Base-by-base conservation (phyloP, 108 stramenopile species). In the Cylindrotheca closterium region DNA sequence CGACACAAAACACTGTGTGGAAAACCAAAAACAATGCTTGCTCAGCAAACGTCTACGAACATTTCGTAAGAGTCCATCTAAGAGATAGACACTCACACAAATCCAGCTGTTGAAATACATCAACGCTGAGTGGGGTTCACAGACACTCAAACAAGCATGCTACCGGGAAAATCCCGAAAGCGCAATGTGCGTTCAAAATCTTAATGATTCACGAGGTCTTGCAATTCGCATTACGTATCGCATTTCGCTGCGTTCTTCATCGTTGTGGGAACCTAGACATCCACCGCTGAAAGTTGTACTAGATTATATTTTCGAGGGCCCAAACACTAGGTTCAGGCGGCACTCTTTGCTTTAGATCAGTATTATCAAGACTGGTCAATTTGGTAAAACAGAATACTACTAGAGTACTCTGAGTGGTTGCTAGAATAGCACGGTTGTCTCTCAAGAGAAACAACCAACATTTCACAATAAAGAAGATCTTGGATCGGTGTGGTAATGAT, bases 231-330 rank as follows among this genome's bases (percentile, higher is more conserved):
- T 88, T 92, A 91, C 91, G 90, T 93, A 92, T 96, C 91, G 88
- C 95, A 93, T 93, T 96, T 96, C 91, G 95, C 95, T 96, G 95
- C 91, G 95, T 93, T 93, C 95, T 96, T 96, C 95, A 96, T 96
- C 92, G 92, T 90, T 93, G 88, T 91, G 89, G 87, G 92, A 96
- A 76, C 95, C 95, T 85, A 96, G 95, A 93, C 88, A 96, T 96
- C 92, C 95, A 82, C 90, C 75, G 95, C 91, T 93, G 89, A 92
- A 92, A 96, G 92, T 96, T 85, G 81, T 94, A 83, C 68, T 64
- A 60, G 56, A 75, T 86, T 84, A 49, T 60, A 3, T 52, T 69
- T 59, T 21, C 5, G 31, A 33, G 63, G 17, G 37, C 37, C 37
- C 37, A 15, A 42, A 7, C 37, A 42, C 15, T 42, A 7, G 15